Evolutionary conservation across 768 basidiomycete genomes (phyloP).

Genomic region (Sporobolomyces roseus): DNA sequence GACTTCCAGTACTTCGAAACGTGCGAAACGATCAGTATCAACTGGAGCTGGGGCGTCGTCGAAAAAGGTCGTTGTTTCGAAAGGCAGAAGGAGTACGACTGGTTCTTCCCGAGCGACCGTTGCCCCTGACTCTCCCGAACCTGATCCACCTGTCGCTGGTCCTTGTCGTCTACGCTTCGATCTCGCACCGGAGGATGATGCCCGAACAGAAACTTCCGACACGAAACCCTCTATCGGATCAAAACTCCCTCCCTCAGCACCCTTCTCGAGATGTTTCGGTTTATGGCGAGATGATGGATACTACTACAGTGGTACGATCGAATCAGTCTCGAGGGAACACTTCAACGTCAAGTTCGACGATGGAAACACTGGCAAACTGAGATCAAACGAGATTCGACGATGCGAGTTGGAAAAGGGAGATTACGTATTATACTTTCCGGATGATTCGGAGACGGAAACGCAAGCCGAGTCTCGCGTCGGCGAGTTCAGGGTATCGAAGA

Average conservation of each 20-base stretch:
- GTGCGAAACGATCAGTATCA: neutral
- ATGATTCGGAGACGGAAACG: conserved; percentile 46
- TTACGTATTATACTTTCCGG: conserved; percentile 53
- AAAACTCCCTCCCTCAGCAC: conserved; percentile 12
- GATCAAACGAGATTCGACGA: conserved; percentile 57
- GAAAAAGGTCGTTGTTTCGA: too few species aligned
- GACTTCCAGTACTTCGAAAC: neutral
- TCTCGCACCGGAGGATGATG: neutral
- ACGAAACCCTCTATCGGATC: conserved; percentile 1
- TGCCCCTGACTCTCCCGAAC: too few species aligned
- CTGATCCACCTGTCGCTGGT: too few species aligned
- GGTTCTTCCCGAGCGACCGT: too few species aligned
- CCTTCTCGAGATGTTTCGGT: conserved; percentile 55
- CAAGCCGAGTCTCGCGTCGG: conserved; percentile 39
- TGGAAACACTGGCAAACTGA: conserved; percentile 54
- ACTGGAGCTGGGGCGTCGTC: neutral
- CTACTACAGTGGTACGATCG: conserved; percentile 42
- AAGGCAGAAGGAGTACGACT: too few species aligned
- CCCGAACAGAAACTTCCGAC: neutral
- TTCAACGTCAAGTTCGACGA: conserved; percentile 70
- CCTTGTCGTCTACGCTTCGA: neutral
- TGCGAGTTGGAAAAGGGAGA: conserved; percentile 59
- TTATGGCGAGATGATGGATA: conserved; percentile 57
- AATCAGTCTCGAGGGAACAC: conserved; percentile 31
- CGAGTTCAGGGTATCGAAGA: conserved; percentile 51